A percentile compares a stretch with the other conserved stretches of the same genome.
phyloP scores from a whole-genome alignment of 75 land plant genomes.

The Isoetes taiwanensis region DNA sequence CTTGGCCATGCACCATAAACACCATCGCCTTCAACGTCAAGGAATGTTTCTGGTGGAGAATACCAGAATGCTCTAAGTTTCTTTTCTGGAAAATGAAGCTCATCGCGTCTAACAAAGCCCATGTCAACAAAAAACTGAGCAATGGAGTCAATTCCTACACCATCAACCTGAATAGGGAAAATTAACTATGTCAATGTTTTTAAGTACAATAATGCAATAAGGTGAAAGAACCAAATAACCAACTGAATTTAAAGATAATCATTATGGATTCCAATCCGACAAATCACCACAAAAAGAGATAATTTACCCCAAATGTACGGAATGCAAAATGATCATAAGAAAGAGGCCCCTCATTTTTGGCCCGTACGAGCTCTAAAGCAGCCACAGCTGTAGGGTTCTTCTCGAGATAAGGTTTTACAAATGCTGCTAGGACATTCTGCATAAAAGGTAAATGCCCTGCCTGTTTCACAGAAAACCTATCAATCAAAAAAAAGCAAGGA shows the following conservation, averaged over 20 bases:
- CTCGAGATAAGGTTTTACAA: conserved; percentile 62
- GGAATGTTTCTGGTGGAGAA: conserved; percentile 46
- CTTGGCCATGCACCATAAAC: conserved; percentile 86
- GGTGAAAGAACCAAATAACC: neutral
- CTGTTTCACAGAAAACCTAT: too few relatives aligned
- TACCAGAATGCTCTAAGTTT: conserved; percentile 91
- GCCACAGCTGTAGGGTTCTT: conserved; percentile 83
- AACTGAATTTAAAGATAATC: neutral
- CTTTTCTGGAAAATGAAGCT: conserved; percentile 84
- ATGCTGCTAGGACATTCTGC: conserved; percentile 33
- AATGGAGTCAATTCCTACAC: conserved; percentile 81
- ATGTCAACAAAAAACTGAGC: conserved; percentile 71
- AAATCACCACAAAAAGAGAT: neutral
- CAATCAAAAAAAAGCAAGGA: too few relatives aligned
- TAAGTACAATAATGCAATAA: neutral
- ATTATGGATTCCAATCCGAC: neutral
- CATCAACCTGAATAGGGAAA: conserved; percentile 47
- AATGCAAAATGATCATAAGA: conserved; percentile 96
- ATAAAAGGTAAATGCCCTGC: conserved; percentile 62
- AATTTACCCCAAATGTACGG: conserved; percentile 83
- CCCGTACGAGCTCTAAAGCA: conserved; percentile 58
- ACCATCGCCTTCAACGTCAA: conserved; percentile 32
- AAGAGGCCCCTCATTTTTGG: conserved; percentile 40
- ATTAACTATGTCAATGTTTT: neutral
- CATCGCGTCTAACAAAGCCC: conserved; percentile 62